phyloP scores from a whole-genome alignment of 176 grass and related monocot genomes.

The Elaeis guineensis region DNA sequence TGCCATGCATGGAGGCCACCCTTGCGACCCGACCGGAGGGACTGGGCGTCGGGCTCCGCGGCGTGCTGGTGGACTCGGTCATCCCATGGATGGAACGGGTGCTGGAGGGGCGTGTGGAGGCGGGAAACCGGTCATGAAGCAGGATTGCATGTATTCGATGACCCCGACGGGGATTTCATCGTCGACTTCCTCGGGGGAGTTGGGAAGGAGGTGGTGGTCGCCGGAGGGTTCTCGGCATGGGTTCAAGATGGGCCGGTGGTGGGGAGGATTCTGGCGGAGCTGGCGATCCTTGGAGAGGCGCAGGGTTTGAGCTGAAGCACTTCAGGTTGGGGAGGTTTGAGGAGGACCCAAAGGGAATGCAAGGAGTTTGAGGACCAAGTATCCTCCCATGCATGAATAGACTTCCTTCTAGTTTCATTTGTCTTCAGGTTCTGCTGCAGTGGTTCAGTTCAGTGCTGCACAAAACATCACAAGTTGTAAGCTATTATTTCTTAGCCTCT shows the following conservation, averaged over 20 bases:
- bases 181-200: conserved; percentile 75
- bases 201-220: conserved; percentile 71
- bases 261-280: conserved; percentile 58
- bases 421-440: no score
- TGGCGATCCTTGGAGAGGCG: conserved; percentile 57
- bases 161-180: conserved; percentile 74
- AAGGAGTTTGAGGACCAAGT: conserved; percentile 21
- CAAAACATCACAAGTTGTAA: no score
- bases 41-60: conserved; percentile 40
- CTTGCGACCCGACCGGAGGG: conserved; percentile 57
- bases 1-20: conserved; percentile 55
- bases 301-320: conserved; percentile 33
- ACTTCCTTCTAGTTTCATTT: no score
- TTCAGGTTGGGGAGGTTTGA: conserved; percentile 48
- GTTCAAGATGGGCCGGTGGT: conserved; percentile 69
- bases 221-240: conserved; percentile 85
- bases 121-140: conserved; percentile 50
- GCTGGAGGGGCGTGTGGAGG: conserved; percentile 42
- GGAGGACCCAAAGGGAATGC: conserved; percentile 44
- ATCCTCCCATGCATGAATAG: neutral
- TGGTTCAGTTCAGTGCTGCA: no score
- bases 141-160: conserved; percentile 92
- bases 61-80: conserved; percentile 35
- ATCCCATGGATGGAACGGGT: conserved; percentile 47
- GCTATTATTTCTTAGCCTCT: no score